Evolutionary conservation across 1,284 basidiomycete genomes (phyloP).

Genomic region (Phylloporus sp.): DNA sequence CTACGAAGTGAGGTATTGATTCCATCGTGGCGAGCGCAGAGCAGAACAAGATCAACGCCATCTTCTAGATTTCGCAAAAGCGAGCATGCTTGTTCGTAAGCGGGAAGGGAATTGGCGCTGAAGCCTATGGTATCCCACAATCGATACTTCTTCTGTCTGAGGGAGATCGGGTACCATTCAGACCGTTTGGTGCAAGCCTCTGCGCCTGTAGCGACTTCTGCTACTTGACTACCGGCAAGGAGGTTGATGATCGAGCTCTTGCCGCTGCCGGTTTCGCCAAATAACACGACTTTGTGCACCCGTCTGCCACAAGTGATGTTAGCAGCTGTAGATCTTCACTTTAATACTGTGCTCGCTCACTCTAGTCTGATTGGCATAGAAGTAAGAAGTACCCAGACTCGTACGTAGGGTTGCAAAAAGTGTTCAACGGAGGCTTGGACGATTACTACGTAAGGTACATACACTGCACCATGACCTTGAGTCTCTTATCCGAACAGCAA

Average conservation of each 20-base stretch:
- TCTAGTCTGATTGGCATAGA: too few species aligned
- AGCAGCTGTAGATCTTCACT: too few species aligned
- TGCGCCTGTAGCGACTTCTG: slow-evolving; percentile 27
- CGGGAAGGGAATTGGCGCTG: slow-evolving; percentile 28
- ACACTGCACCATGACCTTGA: too few species aligned
- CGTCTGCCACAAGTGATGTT: too few species aligned
- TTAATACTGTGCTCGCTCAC: too few species aligned
- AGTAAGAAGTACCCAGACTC: too few species aligned
- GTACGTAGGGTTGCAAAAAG: too few species aligned
- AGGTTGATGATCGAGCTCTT: slow-evolving; percentile 41
- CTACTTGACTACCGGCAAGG: slow-evolving; percentile 28
- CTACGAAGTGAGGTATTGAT: slow-evolving; percentile 35
- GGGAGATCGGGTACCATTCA: slow-evolving; percentile 34
- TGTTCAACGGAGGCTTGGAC: too few species aligned
- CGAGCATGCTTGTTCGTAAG: slow-evolving; percentile 36
- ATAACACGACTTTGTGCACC: too few species aligned
- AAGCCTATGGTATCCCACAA: slow-evolving; percentile 33
- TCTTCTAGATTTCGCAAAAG: slow-evolving; percentile 31
- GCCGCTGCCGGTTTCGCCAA: slow-evolving; percentile 36
- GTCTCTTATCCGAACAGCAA: too few species aligned
- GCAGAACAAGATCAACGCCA: slow-evolving; percentile 37
- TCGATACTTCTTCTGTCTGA: slow-evolving; percentile 21
- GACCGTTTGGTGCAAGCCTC: slow-evolving; percentile 37
- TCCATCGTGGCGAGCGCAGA: slow-evolving; percentile 33
- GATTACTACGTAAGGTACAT: too few species aligned